Evolutionary conservation across 257 asterid genomes (phyloP), one percentile per base, ranked within the genome.

Genomic region (Rhazya stricta): DNA sequence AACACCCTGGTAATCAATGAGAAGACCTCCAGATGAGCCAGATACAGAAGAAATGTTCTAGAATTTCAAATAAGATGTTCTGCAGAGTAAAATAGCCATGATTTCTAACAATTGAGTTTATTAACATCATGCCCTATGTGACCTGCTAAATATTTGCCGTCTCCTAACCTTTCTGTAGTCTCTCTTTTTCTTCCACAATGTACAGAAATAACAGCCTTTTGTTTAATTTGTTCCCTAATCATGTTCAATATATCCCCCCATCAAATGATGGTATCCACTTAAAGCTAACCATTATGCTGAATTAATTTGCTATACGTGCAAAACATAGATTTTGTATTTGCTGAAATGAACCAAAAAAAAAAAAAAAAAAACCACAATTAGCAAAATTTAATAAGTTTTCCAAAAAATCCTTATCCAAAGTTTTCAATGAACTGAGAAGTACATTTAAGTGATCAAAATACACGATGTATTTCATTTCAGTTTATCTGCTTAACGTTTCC

Each of bases 1-100:
- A 57, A 78, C 71, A 37, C 78, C 78, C 82, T 78, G 39, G 42
- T 42, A 71, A 46, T n/a, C 19, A 27, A 57, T 10, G 60, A 29
- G 36, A 21, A 30, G 43, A 53, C 8, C 15, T 15, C 7, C 42
- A 54, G 53, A 6, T 37, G 37, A 61, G 8, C 65, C 10, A 77
- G 29, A 42, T 23, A 76, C 50, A 42, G 51, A 41, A 16, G 12
- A 36, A 56, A 36, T 6, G 29, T 4, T n/a, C 29, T 25, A 25
- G 27, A 57, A 34, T 48, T 5, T 39, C 5, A 36, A 8, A 13
- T 23, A 19, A 36, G 23, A 2, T 0, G 18, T 36, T 46, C 30
- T 42, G 15, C 25, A 34, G 29, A 36, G 8, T 45, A 53, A 19
- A 34, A 4, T 34, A 30, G 8, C 19, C 42, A 68, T 23, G 63